These are phyloP conservation scores for Lagerstroemia speciosa DNA, from an alignment of 345 rosid genomes.

Conservation along the genomic window DNA sequence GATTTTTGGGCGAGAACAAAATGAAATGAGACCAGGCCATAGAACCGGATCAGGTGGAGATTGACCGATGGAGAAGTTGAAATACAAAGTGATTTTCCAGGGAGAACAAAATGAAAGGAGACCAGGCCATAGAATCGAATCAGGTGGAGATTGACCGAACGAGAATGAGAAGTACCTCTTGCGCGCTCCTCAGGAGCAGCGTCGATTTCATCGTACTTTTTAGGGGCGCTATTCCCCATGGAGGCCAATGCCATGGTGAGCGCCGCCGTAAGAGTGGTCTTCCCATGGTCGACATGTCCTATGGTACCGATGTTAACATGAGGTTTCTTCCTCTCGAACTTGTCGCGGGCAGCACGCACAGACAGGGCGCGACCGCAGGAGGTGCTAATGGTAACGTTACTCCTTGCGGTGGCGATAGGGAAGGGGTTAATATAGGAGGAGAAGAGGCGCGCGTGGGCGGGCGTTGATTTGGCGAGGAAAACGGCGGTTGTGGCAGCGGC, in stretches of 20 bases:
- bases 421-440: slow-evolving; percentile 57
- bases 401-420: slow-evolving; percentile 17
- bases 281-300: slow-evolving; percentile 96
- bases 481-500: background rate
- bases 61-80: background rate
- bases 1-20: too few species aligned
- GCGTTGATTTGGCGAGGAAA: slow-evolving; percentile 23
- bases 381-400: slow-evolving; percentile 8
- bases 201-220: slow-evolving; percentile 87
- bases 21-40: background rate
- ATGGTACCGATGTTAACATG: slow-evolving; percentile 88
- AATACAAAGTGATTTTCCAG: background rate
- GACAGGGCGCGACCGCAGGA: slow-evolving; percentile 36
- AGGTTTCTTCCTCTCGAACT: slow-evolving; percentile 90
- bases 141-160: background rate
- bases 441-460: slow-evolving; percentile 38
- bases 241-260: slow-evolving; percentile 87
- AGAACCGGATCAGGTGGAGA: background rate
- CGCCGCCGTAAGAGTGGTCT: slow-evolving; percentile 83
- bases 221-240: slow-evolving; percentile 56
- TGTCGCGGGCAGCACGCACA: slow-evolving; percentile 78
- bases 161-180: slow-evolving; percentile 22
- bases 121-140: background rate
- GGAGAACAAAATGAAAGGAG: background rate
- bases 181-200: slow-evolving; percentile 95